Evolutionary conservation across 805 yeast genomes (phyloP), one percentile per base, ranked within the genome.

Genomic region (Candida anglica): DNA sequence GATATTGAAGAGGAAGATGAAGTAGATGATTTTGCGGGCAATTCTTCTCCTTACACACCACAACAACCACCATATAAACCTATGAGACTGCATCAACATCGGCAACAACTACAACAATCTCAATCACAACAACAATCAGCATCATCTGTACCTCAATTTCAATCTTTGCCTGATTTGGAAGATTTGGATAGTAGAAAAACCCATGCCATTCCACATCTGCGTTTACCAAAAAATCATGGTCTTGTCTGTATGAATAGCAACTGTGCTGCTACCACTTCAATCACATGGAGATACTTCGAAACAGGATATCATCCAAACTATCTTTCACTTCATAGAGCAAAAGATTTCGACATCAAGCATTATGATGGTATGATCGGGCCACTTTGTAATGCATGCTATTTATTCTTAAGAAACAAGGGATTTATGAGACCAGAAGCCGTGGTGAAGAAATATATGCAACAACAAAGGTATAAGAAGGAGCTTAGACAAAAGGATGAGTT

Each of bases 351-450:
- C 46, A 63, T 61, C 43, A 55, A 53, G 37, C 48, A 62, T 38
- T 66, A 63, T 39, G 69, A 66, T 31, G 73, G 71, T 5, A 66
- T 66, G 73, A 63, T 60, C 44, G 73, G 73, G 3, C 71, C 72
- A 0, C 48, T 67, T 39, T 67, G 73, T 44, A 67, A 67, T 40
- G 73, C 73, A 10, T 67, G 73, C 44, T 66, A 58, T 46, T 45
- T 66, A 17, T 67, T 67, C 37, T 56, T 65, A 33, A 52, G 70
- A 33, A 64, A 57, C 35, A 63, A 61, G 40, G 69, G 69, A 15
- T 63, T 63, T 43, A 63, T 63, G 71, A 56, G 73, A 40, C 73
- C 73, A 5, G 69, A 61, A 39, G 63, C 61, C 9, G 71, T 66
- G 13, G 73, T 67, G 6, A 65, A 63, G 40, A 66, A 66, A 45